Percentiles rank a stretch among this genome's conserved stretches.
Conservation (phyloP, 2,329 filamentous ascomycete genomes). For the Huntiella decipiens region DNA sequence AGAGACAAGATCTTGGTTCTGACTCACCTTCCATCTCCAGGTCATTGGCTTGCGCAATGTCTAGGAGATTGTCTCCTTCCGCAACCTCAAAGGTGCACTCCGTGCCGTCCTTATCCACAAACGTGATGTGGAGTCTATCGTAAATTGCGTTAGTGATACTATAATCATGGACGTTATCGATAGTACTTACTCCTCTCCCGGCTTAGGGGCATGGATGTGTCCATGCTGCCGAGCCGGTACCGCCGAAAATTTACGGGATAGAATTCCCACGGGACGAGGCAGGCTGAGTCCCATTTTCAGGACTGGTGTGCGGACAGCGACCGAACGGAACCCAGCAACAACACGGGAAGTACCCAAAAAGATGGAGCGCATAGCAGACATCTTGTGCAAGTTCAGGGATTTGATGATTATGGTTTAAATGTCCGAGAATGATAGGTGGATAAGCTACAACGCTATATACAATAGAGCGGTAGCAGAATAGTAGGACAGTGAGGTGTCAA, state of each 20-base stretch:
- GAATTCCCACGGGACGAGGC: too few species aligned
- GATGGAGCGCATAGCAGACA: slow-evolving; percentile 5
- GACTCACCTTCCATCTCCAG: slow-evolving; percentile 78
- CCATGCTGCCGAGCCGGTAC: slow-evolving; percentile 36
- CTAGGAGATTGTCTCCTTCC: slow-evolving; percentile 79
- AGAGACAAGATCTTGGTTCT: not conserved
- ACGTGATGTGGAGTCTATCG: slow-evolving; percentile 64
- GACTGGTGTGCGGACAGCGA: slow-evolving; percentile 13
- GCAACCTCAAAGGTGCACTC: slow-evolving; percentile 60
- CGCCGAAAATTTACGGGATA: too few species aligned
- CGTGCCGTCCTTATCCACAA: slow-evolving; percentile 76
- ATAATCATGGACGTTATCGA: not conserved
- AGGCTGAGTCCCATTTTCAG: too few species aligned
- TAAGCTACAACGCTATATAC: not conserved
- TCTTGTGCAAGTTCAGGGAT: not conserved
- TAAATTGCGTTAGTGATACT: not conserved
- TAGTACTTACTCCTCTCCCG: slow-evolving; percentile 70
- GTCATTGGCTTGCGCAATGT: slow-evolving; percentile 87
- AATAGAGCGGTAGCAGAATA: too few species aligned
- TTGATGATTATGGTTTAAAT: too few species aligned
- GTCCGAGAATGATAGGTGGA: not conserved
- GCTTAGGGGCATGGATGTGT: slow-evolving; percentile 65
- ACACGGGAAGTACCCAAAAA: slow-evolving; percentile 5
- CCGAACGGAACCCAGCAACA: slow-evolving; percentile 8
- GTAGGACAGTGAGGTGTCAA: too few species aligned